Evolutionary conservation across 768 basidiomycete genomes (phyloP).

Genomic region (Calocybe indica): DNA sequence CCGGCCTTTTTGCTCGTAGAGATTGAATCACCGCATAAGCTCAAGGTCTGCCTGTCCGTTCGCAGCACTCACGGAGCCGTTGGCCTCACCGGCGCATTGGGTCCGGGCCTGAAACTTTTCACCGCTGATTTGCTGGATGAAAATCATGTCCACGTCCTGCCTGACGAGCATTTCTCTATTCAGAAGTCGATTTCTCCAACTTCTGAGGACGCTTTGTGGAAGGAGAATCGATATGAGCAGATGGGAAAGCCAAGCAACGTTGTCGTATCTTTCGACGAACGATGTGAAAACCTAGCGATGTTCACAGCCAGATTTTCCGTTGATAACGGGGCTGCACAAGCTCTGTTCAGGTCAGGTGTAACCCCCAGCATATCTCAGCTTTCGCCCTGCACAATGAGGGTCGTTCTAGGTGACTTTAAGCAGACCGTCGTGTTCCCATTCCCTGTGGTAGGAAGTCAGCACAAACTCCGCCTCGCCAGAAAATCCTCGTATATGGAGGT

Average conservation of each 20-base stretch:
- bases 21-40: constrained; percentile 7
- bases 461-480: constrained; percentile 42
- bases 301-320: constrained; percentile 12
- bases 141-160: constrained; percentile 20
- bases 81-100: not conserved
- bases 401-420: constrained; percentile 1
- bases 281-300: constrained; percentile 16
- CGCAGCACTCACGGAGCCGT: constrained; percentile 16
- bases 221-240: not conserved
- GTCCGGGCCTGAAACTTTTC: constrained; percentile 19
- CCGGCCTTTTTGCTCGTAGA: constrained; percentile 18
- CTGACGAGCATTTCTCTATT: constrained; percentile 7
- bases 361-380: constrained; percentile 7
- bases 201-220: not conserved
- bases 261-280: constrained; percentile 16
- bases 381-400: constrained; percentile 7
- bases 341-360: constrained; percentile 11
- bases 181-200: not conserved
- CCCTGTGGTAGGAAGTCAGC: constrained; percentile 29
- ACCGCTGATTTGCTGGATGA: constrained; percentile 20
- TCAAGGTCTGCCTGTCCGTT: constrained; percentile 15
- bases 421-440: constrained; percentile 32
- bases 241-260: constrained; percentile 14
- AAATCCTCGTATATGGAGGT: constrained; percentile 48
- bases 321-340: constrained; percentile 8